Conservation (phyloP, 805 yeast genomes). For the Hanseniaspora lindneri region DNA sequence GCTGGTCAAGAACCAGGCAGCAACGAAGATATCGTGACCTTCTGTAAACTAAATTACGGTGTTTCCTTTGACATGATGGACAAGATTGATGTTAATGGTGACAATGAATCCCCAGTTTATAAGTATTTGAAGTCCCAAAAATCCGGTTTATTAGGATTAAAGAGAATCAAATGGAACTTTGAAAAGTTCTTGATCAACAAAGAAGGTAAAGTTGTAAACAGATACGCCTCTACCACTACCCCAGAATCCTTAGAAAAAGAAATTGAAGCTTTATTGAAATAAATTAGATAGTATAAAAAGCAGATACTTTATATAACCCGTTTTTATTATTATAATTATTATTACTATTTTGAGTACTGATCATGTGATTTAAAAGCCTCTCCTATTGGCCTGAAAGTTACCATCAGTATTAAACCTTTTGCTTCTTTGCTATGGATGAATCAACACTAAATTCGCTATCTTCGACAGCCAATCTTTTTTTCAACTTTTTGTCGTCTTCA, state of each 20-base stretch:
- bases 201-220: conserved; percentile 44
- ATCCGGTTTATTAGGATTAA: conserved; percentile 52
- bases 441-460: conserved; percentile 18
- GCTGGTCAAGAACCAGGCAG: conserved; percentile 68
- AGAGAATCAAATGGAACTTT: conserved; percentile 67
- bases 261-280: conserved; percentile 38
- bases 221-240: conserved; percentile 45
- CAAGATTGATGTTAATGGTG: conserved; percentile 73
- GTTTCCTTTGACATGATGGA: conserved; percentile 72
- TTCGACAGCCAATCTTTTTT: conserved; percentile 24
- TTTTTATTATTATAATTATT: neutral
- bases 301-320: too few species aligned
- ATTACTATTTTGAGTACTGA: neutral
- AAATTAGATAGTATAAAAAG: neutral
- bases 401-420: neutral
- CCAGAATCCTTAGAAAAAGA: conserved; percentile 42
- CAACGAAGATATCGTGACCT: conserved; percentile 56
- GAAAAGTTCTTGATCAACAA: conserved; percentile 56
- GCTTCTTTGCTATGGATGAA: neutral
- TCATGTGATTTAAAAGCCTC: neutral
- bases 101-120: conserved; percentile 55
- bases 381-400: neutral
- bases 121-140: conserved; percentile 54
- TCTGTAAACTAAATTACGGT: conserved; percentile 64
- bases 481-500: conserved; percentile 22